Evolutionary conservation across 306 rosid genomes (phyloP), one percentile per base, ranked within the genome.

Genomic region (Casuarina glauca): DNA sequence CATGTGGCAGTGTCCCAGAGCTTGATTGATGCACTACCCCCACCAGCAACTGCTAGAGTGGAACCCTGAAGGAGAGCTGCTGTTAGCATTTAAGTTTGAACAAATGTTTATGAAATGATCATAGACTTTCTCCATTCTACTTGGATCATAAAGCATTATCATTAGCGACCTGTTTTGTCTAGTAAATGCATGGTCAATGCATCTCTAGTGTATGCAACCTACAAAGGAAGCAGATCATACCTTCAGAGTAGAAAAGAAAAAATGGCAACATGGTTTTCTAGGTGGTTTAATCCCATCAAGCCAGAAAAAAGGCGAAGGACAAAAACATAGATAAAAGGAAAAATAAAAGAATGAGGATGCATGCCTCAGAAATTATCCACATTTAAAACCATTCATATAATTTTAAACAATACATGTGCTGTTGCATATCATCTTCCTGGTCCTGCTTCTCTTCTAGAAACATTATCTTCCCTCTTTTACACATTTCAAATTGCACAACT

Each of bases 41-140:
- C 99, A 9, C 99, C 98, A 46, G 99, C 99, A 75, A 88, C 99
- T n/a, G 99, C 99, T 83, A 93, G 87, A 84, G 91, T 81, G 58
- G 96, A 69, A 74, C 98, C 99, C 99, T 96, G 90, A 69, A 49
- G 38, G 64, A 13, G 32, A 60, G 67, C 48, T 46, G 68, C 17
- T 9, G 66, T 43, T 71, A 78, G 58, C 42, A 76, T 46, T 46
- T 26, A 48, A 49, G 67, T 62, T 45, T 74, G 80, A 55, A 4
- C 71, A 49, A 73, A 61, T 17, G 51, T 48, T 62, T 20, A 38
- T 36, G 35, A 70, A 2, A 70, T 16, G 80, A 42, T 1, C 41
- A 15, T 32, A 19, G 77, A 70, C 64, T 49, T 81, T 63, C 72
- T 55, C 53, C 35, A 20, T 46, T 75, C 39, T 55, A 11, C 54